These are phyloP conservation scores for Nothophytophthora sp. DNA, from an alignment of 352 stramenopile species.

Conservation along the genomic window DNA sequence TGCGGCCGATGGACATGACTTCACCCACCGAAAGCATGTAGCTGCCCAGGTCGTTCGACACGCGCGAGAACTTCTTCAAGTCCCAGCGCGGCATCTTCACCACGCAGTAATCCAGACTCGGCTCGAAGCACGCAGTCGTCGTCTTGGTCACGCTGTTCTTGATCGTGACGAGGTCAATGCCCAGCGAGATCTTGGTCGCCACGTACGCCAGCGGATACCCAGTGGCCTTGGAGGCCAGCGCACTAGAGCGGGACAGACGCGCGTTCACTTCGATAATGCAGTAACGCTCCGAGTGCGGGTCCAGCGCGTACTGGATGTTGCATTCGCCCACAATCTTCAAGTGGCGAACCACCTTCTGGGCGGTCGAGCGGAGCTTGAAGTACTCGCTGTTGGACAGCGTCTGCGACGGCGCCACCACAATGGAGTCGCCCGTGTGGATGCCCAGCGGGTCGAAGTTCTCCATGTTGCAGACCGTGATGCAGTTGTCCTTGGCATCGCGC, in stretches of 20 bases:
- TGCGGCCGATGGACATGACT: conserved; percentile 97
- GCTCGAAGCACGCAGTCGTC: conserved; percentile 96
- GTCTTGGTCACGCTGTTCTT: conserved; percentile 90
- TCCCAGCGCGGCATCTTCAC: conserved; percentile 97
- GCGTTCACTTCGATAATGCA: conserved; percentile 95
- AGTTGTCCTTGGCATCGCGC: conserved; percentile 93
- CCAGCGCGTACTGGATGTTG: conserved; percentile 96
- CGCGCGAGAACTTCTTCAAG: conserved; percentile 95
- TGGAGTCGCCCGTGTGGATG: conserved; percentile 94
- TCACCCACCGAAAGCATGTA: conserved; percentile 97
- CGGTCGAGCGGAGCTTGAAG: conserved; percentile 92
- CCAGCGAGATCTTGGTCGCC: conserved; percentile 93
- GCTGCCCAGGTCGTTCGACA: conserved; percentile 91
- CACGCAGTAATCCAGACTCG: conserved; percentile 96
- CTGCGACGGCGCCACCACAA: conserved; percentile 94
- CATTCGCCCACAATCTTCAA: conserved; percentile 95
- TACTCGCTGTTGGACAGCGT: conserved; percentile 95
- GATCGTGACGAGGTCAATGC: conserved; percentile 90
- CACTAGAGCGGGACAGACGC: conserved; percentile 93
- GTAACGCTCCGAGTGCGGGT: conserved; percentile 89
- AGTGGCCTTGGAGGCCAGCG: conserved; percentile 95
- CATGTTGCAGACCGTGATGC: conserved; percentile 97
- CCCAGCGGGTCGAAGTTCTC: conserved; percentile 95
- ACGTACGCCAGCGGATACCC: conserved; percentile 97
- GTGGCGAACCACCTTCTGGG: conserved; percentile 92